phyloP scores from a whole-genome alignment of 306 rosid species.

The Lupinus albus region DNA sequence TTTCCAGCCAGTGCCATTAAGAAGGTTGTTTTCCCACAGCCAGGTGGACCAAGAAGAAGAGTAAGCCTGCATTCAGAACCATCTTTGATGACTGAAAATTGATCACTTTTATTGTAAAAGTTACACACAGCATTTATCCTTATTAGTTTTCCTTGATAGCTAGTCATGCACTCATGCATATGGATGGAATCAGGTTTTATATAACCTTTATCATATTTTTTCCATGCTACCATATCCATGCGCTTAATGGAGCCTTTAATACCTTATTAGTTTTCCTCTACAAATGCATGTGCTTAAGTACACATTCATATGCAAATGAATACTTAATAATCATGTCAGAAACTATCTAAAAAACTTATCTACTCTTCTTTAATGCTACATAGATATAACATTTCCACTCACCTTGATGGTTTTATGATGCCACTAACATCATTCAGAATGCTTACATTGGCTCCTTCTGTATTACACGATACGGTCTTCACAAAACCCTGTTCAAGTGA shows the following conservation, averaged over 20 bases:
- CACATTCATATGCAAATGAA: constrained; percentile 17
- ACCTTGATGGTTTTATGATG: constrained; percentile 61
- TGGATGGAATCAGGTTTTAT: constrained; percentile 7
- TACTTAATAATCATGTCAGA: neutral
- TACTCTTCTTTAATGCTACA: constrained; percentile 1
- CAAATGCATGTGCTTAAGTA: constrained; percentile 23
- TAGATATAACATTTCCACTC: constrained; percentile 23
- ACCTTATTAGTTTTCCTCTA: neutral
- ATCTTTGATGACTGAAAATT: constrained; percentile 34
- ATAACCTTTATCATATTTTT: constrained; percentile 3
- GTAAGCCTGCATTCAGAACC: constrained; percentile 62
- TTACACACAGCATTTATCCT: constrained; percentile 5
- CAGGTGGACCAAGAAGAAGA: constrained; percentile 66
- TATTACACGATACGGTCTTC: constrained; percentile 49
- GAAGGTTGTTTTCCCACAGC: constrained; percentile 61
- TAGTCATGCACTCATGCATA: neutral
- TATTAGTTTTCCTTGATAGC: constrained; percentile 7
- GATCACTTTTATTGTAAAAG: constrained; percentile 8
- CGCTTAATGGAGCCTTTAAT: neutral
- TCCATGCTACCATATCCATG: neutral
- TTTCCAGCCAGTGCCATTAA: constrained; percentile 61
- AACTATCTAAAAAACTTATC: constrained; percentile 2
- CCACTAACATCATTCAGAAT: constrained; percentile 65
- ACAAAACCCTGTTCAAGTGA: constrained; percentile 47
- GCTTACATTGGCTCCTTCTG: constrained; percentile 49